phyloP scores from a whole-genome alignment of 352 stramenopile genomes.

The Aphanomyces invadans region DNA sequence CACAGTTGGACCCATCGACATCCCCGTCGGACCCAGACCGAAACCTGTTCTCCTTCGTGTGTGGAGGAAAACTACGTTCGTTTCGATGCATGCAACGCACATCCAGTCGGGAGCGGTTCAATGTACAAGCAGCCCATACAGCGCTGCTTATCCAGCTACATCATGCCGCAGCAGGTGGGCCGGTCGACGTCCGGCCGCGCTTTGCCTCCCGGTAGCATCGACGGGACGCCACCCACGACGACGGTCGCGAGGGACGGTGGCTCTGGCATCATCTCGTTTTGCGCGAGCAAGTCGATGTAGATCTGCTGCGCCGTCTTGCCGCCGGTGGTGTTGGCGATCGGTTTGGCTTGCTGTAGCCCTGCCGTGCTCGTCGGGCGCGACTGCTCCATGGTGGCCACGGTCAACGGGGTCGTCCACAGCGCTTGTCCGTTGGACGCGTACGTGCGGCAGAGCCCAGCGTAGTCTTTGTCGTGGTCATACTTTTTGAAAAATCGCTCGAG shows the following conservation, averaged over 20 bases:
- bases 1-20: no score
- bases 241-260: no score
- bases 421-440: conserved; percentile 12
- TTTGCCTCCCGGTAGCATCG: background rate
- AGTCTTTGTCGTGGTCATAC: conserved; percentile 5
- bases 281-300: conserved; percentile 9
- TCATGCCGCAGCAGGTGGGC: background rate
- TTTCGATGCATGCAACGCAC: no score
- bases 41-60: no score
- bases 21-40: no score
- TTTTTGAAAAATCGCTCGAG: background rate
- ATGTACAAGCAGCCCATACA: no score
- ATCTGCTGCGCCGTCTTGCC: background rate
- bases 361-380: background rate
- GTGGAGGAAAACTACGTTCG: no score
- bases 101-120: no score
- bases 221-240: background rate
- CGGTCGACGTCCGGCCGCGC: background rate
- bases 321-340: background rate
- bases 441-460: background rate
- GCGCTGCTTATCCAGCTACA: no score
- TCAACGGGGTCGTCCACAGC: background rate
- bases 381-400: background rate
- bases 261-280: background rate
- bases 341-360: background rate